A percentile compares a stretch with the other conserved stretches of the same genome.
Conservation (phyloP, 2,329 filamentous ascomycete species). For the Colletotrichum sansevieriae region DNA sequence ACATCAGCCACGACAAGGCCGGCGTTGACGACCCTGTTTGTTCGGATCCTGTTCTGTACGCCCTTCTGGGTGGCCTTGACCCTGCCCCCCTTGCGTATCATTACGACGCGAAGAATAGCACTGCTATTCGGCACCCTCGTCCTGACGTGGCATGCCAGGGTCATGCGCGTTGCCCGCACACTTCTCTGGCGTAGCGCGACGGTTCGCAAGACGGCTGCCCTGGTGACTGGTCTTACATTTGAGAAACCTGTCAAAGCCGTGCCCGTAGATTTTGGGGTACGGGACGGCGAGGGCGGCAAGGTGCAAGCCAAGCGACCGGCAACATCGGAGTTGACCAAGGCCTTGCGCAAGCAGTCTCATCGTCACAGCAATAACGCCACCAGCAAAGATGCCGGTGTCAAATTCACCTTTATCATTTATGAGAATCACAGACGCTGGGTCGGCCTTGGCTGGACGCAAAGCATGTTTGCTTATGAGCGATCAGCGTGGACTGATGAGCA, state of each 20-base stretch:
- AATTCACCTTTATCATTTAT: slow-evolving; percentile 96
- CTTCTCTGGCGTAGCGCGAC: slow-evolving; percentile 90
- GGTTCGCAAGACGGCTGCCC: slow-evolving; percentile 76
- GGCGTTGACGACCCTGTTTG: slow-evolving; percentile 88
- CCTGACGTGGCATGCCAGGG: slow-evolving; percentile 92
- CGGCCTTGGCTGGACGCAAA: slow-evolving; percentile 93
- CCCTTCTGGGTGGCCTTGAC: slow-evolving; percentile 90
- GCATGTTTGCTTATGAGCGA: slow-evolving; percentile 90
- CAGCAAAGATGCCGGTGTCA: slow-evolving; percentile 80
- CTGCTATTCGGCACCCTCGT: slow-evolving; percentile 89
- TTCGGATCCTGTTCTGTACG: slow-evolving; percentile 88
- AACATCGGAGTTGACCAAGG: slow-evolving; percentile 63
- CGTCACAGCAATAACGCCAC: slow-evolving; percentile 50
- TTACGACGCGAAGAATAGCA: slow-evolving; percentile 87
- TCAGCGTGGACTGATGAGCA: slow-evolving; percentile 97
- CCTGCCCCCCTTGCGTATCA: slow-evolving; percentile 83
- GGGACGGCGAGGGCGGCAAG: slow-evolving; percentile 30
- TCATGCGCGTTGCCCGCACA: slow-evolving; percentile 85
- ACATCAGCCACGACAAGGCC: slow-evolving; percentile 93
- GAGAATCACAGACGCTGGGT: slow-evolving; percentile 98
- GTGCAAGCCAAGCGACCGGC: slow-evolving; percentile 50
- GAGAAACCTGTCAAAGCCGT: slow-evolving; percentile 59
- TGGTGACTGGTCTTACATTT: slow-evolving; percentile 86
- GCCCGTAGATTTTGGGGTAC: slow-evolving; percentile 30
- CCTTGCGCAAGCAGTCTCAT: slow-evolving; percentile 51